Percentiles rank a stretch among this genome's conserved stretches.
Evolutionary conservation across 106 monocot genomes (phyloP).

Genomic region (Vanilla planifolia): DNA sequence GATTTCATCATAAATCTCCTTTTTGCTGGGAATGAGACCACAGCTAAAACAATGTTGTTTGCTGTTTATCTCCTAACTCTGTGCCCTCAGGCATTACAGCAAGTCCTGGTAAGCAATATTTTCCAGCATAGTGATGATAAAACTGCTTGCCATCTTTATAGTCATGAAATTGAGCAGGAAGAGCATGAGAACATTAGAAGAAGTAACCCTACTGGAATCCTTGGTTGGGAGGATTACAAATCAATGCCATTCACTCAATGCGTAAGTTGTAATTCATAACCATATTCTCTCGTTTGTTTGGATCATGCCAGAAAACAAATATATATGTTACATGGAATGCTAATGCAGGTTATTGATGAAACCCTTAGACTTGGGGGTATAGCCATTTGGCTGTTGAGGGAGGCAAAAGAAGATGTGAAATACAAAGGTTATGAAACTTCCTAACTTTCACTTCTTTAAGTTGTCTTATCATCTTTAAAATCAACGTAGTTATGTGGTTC

Average conservation of each 20-base stretch:
- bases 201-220: neutral
- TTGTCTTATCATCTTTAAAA: no score
- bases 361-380: slow-evolving; percentile 43
- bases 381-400: slow-evolving; percentile 43
- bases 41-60: slow-evolving; percentile 45
- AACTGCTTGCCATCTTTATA: neutral
- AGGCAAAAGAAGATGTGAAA: slow-evolving; percentile 30
- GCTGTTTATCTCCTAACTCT: slow-evolving; percentile 43
- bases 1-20: slow-evolving; percentile 45
- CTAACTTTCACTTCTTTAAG: neutral
- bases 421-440: slow-evolving; percentile 23
- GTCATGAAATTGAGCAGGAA: slow-evolving; percentile 10
- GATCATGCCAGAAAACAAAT: neutral
- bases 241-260: slow-evolving; percentile 45
- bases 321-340: neutral
- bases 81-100: slow-evolving; percentile 28
- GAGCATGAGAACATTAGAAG: slow-evolving; percentile 25
- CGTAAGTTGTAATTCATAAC: slow-evolving; percentile 13
- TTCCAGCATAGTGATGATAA: neutral
- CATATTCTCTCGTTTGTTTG: neutral
- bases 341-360: slow-evolving; percentile 40
- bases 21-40: slow-evolving; percentile 43
- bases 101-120: slow-evolving; percentile 18
- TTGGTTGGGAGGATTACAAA: slow-evolving; percentile 41
- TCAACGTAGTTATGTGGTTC: no score